Evolutionary conservation across 441 rosid genomes (phyloP), one percentile per base, ranked within the genome.

Genomic region (Daphne laureola): DNA sequence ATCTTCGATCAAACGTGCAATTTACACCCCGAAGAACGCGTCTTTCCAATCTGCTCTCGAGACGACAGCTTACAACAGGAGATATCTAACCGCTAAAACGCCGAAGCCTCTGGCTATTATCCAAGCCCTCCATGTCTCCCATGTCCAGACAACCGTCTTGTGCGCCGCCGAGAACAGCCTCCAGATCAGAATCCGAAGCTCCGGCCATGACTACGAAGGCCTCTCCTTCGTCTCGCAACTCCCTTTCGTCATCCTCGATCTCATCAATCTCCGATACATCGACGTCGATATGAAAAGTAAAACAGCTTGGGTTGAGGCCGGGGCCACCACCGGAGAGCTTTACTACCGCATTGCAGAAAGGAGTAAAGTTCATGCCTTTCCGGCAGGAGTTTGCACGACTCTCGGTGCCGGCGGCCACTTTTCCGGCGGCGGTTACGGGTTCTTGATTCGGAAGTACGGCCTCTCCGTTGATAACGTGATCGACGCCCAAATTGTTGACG

Each of bases 181-280:
- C 5, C 76, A 62, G 35, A 65, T 79, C 67, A 71, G 72, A 51
- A 71, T 61, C 26, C 64, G 80, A 43, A 71, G 84, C n/a, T 81
- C 79, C 1, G 84, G 81, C 35, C 84, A 79, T 56, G 81, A 79
- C 66, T 76, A 69, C 5, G 85, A 79, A 16, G 82, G 85, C 26
- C 46, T 69, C 54, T 79, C 82, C 12, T 79, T 73, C 54, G 73
- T 71, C 1, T 50, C 67, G 1, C 21, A 49, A 1, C 5, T 23
- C 36, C 83, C 72, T 6, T 77, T 77, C 55, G 47, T 77, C 15
- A 54, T 77, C 31, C 73, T 77, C 21, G 83, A 80, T 49, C 70
- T 80, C 73, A 64, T 68, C 43, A 80, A 73, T 55, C 75, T 80
- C 35, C 70, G 78, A n/a, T 64, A 63, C 0, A 62, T 77, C 1